Base-by-base conservation (phyloP, 1,284 basidiomycete genomes). In the Spongispora temasekensis region DNA sequence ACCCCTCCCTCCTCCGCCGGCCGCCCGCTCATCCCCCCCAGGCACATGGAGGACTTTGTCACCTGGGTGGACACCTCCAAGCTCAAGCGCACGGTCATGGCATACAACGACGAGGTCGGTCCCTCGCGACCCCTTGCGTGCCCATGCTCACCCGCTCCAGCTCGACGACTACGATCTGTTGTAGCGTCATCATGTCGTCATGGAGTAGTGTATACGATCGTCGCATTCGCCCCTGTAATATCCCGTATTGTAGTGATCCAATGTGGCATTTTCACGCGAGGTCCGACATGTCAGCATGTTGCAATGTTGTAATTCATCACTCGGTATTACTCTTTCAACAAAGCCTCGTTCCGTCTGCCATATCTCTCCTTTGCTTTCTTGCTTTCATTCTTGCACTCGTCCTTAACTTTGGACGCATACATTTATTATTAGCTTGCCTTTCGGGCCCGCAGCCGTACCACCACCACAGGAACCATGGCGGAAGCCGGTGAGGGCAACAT, bases 31-130 rank as follows among this genome's bases (percentile, higher is more conserved):
- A 64, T 35, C 35, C 52, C 13, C 48, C 61, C 19, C 65, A 92
- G 91, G 69, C 94, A 95, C 68, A 96, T 97, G 94, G 96, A 99
- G 74, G 97, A 99, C 81, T 99, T 98, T 77, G 95, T 99, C 53
- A 98, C 97, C 23, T 99, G 97, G 97, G 95, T 99, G 19, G 96
- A 99, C 76, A 96, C 95, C 27, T 95, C 92, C 67, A 97, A 97
- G 75, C 86, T 98, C 75, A 98, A 97, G 86, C 85, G 97, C 64
- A 96, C 94, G 0, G 89, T 99, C 73, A 93, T 97, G 89, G 81
- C 84, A 65, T 99, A 99, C 83, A 99, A 98, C 75, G 96, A 97
- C 78, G 94, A 98, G 87, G 94, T 95, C 61, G 59, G 84, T 53
- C 30, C 31, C 46, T 34, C 53, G 4, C 15, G 0, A 2, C 2